phyloP scores from a whole-genome alignment of 2,329 filamentous ascomycete species.

The Clarireedia hainanense region DNA sequence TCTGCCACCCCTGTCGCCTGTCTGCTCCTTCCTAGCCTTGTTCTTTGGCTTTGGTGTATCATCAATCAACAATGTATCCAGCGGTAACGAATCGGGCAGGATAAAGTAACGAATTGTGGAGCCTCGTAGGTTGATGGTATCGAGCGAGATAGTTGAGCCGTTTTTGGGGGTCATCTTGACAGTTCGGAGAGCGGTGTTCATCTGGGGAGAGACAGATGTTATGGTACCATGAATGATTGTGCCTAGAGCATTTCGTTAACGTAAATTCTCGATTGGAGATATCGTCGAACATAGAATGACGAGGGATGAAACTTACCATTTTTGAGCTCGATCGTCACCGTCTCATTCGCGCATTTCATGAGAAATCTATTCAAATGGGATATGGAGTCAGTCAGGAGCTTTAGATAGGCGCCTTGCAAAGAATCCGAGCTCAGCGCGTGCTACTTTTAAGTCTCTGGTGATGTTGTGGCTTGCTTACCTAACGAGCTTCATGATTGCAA shows the following conservation, averaged over 20 bases:
- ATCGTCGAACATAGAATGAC: background rate
- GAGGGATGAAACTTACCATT: slow-evolving; percentile 58
- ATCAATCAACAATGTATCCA: slow-evolving; percentile 93
- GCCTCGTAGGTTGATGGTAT: slow-evolving; percentile 94
- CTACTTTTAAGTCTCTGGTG: slow-evolving; percentile 22
- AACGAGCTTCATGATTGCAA: slow-evolving; percentile 87
- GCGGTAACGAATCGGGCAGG: slow-evolving; percentile 86
- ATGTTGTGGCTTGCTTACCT: slow-evolving; percentile 52
- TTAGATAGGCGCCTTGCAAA: slow-evolving; percentile 33
- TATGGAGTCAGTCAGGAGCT: slow-evolving; percentile 29
- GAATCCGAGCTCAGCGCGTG: slow-evolving; percentile 38
- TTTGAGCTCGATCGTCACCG: slow-evolving; percentile 96
- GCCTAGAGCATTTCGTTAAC: slow-evolving; percentile 45
- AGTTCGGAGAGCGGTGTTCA: slow-evolving; percentile 93
- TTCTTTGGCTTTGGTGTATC: slow-evolving; percentile 99
- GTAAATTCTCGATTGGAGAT: background rate
- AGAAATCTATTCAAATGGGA: slow-evolving; percentile 61
- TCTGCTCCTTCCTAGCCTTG: slow-evolving; percentile 91
- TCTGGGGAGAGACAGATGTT: slow-evolving; percentile 91
- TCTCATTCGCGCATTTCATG: slow-evolving; percentile 99
- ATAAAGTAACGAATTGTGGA: slow-evolving; percentile 96
- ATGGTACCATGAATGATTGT: slow-evolving; percentile 97
- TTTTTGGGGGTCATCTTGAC: slow-evolving; percentile 94
- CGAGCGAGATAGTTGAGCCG: slow-evolving; percentile 79
- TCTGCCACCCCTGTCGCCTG: slow-evolving; percentile 39